Percentiles rank a stretch among this genome's conserved stretches.
Evolutionary conservation across 2,329 filamentous ascomycete species (phyloP).

Genomic region (Acrodontium crateriforme): DNA sequence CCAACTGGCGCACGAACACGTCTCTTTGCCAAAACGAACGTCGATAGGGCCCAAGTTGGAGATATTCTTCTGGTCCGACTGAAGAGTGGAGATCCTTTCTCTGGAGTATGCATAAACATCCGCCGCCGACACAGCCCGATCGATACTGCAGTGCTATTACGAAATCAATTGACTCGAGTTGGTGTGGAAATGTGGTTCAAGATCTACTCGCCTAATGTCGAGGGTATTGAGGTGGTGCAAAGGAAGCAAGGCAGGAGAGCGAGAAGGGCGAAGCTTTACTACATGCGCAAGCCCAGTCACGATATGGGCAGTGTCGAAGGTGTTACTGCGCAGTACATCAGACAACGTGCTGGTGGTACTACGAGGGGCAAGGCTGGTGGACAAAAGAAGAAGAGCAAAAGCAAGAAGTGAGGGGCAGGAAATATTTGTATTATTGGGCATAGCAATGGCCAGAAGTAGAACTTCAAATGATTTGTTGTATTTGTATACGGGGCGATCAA

Average conservation of each 20-base stretch:
- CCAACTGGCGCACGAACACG: slow-evolving; percentile 68
- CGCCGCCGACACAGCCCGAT: slow-evolving; percentile 57
- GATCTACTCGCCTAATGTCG: slow-evolving; percentile 78
- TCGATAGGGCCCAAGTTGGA: slow-evolving; percentile 66
- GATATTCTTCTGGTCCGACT: slow-evolving; percentile 86
- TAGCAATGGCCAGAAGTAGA: slow-evolving; percentile 5
- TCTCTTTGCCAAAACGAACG: slow-evolving; percentile 66
- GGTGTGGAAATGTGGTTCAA: slow-evolving; percentile 98
- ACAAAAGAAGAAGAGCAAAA: slow-evolving; percentile 22
- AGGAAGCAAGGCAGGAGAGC: slow-evolving; percentile 62
- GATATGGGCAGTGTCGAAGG: slow-evolving; percentile 78
- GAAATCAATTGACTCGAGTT: slow-evolving; percentile 73
- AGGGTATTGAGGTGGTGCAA: slow-evolving; percentile 88
- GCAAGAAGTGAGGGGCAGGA: slow-evolving; percentile 8
- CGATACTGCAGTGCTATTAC: slow-evolving; percentile 75
- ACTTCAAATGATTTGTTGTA: no score
- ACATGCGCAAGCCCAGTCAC: slow-evolving; percentile 78
- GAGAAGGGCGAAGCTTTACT: slow-evolving; percentile 75
- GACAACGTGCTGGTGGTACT: slow-evolving; percentile 33
- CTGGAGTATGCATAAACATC: slow-evolving; percentile 78
- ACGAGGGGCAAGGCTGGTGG: slow-evolving; percentile 10
- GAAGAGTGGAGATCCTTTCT: slow-evolving; percentile 74
- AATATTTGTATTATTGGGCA: neutral
- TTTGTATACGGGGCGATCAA: no score
- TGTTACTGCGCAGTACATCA: slow-evolving; percentile 54